Evolutionary conservation across 1,139 yeast species (phyloP), one percentile per base, ranked within the genome.

Genomic region (Lodderomyces oxycetoniae): DNA sequence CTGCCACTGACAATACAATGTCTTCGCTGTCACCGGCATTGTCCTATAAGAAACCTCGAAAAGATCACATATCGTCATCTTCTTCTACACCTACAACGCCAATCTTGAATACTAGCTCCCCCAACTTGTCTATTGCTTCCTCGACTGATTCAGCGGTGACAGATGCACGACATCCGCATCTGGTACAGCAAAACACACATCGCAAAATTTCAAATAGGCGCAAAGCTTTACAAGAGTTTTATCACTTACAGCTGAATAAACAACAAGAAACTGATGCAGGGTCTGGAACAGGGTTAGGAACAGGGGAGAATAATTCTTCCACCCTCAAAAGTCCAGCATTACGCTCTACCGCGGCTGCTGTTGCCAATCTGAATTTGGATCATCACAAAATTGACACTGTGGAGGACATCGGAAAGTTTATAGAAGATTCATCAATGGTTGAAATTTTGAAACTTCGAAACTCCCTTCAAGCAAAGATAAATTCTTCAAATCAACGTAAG

Each of bases 171-270:
- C 26, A 24, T 7, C 12, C 26, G 6, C 7, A 12, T 24, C 11
- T 10, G 12, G 20, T 19, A 28, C 31, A n/a, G 23, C 22, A 4
- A 26, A 27, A 20, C 20, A 14, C 23, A 5, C 28, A 50, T 15
- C 45, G 71, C 21, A 63, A 60, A 38, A 61, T 65, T 1, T 66
- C 60, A 62, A 56, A 65, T 3, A 47, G 72, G 34, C 53, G 74
- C 27, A 62, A 59, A 44, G 73, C 72, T 9, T 52, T 68, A 5
- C 72, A 68, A 38, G 71, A 67, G 33, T 67, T 65, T 44, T 67
- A 67, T 43, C 60, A 62, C 32, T 46, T 66, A 14, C 59, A 56
- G 32, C 48, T 53, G 34, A 25, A 24, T 21, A 16, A 24, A 28
- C 30, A 33, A 21, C 24, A 24, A 10, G 23, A 27, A 10, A 21